A percentile compares a stretch with the other conserved stretches of the same genome.
These are phyloP conservation scores for Schizothecium vesticola DNA, from an alignment of 495 filamentous ascomycete species.

Conservation along the genomic window DNA sequence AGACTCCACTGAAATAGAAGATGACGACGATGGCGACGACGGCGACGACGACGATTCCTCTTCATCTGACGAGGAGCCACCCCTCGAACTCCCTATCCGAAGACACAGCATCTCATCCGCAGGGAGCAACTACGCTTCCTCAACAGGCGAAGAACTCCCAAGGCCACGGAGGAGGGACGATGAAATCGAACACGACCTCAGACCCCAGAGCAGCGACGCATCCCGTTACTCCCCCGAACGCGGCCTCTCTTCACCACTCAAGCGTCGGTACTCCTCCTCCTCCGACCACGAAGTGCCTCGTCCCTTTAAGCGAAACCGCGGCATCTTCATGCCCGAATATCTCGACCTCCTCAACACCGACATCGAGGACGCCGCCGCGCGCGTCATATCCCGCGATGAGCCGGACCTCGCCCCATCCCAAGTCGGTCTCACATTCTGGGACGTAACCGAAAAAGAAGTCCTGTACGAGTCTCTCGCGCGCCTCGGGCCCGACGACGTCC, in stretches of 20 bases:
- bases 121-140: conserved; percentile 8
- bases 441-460: conserved; percentile 56
- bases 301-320: conserved; percentile 30
- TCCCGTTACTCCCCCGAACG: neutral
- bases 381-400: conserved; percentile 19
- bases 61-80: neutral
- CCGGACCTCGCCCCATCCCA: conserved; percentile 40
- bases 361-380: conserved; percentile 38
- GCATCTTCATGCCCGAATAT: conserved; percentile 51
- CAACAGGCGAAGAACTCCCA: neutral
- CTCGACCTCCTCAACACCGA: conserved; percentile 54
- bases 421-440: conserved; percentile 67
- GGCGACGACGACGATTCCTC: neutral
- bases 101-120: neutral
- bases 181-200: neutral
- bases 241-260: neutral
- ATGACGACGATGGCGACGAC: neutral
- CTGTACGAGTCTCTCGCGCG: conserved; percentile 62
- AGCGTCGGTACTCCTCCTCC: conserved; percentile 1
- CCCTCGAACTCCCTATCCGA: neutral
- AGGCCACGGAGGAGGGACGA: neutral
- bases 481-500: conserved; percentile 55
- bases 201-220: neutral
- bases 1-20: neutral
- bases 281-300: neutral